A percentile compares a stretch with the other conserved stretches of the same genome.
Conservation (phyloP, 2,329 filamentous ascomycete genomes). For the Ophiostoma novo-ulmi region DNA sequence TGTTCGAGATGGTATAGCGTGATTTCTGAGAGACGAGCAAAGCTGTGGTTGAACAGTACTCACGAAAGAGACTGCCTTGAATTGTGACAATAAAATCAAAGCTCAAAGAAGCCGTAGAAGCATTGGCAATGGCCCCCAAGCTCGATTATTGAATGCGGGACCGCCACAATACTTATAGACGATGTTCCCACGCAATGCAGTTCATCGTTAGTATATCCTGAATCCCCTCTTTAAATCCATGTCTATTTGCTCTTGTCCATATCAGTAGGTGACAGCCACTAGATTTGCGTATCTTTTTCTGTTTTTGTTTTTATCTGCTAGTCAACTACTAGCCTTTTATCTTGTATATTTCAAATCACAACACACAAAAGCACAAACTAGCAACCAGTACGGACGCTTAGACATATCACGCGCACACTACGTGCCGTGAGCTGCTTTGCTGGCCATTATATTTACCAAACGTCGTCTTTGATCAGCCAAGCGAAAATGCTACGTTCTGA, state of each 20-base stretch:
- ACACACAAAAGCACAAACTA: background rate
- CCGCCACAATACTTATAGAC: background rate
- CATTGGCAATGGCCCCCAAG: background rate
- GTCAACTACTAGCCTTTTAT: background rate
- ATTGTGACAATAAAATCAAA: background rate
- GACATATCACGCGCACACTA: background rate
- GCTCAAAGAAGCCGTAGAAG: background rate
- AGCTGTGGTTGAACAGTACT: background rate
- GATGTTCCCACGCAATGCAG: background rate
- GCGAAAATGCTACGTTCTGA: background rate
- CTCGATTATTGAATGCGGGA: background rate
- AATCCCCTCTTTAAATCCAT: background rate
- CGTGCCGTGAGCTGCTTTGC: background rate
- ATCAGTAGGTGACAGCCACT: background rate
- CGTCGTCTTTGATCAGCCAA: background rate
- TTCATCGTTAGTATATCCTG: background rate
- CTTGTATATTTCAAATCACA: constrained; percentile 6
- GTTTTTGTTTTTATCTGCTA: background rate
- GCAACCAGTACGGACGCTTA: background rate
- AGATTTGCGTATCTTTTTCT: background rate
- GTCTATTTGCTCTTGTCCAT: background rate
- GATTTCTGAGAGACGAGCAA: background rate
- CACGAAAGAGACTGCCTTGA: background rate
- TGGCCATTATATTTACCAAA: background rate
- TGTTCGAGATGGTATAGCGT: background rate